Conservation (phyloP, 2,329 filamentous ascomycete species). For the Colletotrichum costaricense region DNA sequence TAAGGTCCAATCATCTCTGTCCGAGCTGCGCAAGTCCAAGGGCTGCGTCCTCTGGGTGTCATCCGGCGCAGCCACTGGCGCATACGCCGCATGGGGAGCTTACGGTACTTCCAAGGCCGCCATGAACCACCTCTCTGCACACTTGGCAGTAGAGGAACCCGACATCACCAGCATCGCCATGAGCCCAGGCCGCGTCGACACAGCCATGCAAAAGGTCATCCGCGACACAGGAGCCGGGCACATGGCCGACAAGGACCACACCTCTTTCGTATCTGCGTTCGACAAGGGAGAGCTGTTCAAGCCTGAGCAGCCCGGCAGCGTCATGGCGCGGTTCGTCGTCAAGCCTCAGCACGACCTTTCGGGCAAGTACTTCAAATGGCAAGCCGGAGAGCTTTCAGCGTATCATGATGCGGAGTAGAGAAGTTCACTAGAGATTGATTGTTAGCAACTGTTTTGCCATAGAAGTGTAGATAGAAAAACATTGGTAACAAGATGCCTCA, state of each 20-base stretch:
- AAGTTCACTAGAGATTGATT: slow-evolving; percentile 32
- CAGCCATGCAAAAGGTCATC: slow-evolving; percentile 88
- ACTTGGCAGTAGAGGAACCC: slow-evolving; percentile 81
- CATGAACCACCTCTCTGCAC: slow-evolving; percentile 80
- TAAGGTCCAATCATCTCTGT: slow-evolving; percentile 77
- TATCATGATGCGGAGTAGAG: slow-evolving; percentile 56
- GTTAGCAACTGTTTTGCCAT: slow-evolving; percentile 38
- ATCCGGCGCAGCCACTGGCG: slow-evolving; percentile 77
- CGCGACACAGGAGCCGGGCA: slow-evolving; percentile 66
- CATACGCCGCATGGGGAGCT: slow-evolving; percentile 79
- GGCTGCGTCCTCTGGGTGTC: slow-evolving; percentile 84
- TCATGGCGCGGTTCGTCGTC: slow-evolving; percentile 84
- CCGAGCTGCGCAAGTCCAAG: slow-evolving; percentile 72
- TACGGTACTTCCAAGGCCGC: slow-evolving; percentile 89
- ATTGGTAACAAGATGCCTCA: slow-evolving; percentile 59
- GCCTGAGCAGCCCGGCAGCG: slow-evolving; percentile 86
- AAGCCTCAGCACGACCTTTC: slow-evolving; percentile 74
- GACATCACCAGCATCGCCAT: slow-evolving; percentile 79
- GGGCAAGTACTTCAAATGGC: slow-evolving; percentile 78
- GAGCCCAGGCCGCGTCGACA: slow-evolving; percentile 85
- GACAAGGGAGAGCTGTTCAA: slow-evolving; percentile 77
- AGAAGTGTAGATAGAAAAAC: slow-evolving; percentile 41
- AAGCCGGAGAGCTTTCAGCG: slow-evolving; percentile 61
- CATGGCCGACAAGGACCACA: slow-evolving; percentile 70
- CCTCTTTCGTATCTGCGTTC: slow-evolving; percentile 76